Base-by-base conservation (phyloP, 208 protist genomes). In the Trypanosoma scelopori region DNA sequence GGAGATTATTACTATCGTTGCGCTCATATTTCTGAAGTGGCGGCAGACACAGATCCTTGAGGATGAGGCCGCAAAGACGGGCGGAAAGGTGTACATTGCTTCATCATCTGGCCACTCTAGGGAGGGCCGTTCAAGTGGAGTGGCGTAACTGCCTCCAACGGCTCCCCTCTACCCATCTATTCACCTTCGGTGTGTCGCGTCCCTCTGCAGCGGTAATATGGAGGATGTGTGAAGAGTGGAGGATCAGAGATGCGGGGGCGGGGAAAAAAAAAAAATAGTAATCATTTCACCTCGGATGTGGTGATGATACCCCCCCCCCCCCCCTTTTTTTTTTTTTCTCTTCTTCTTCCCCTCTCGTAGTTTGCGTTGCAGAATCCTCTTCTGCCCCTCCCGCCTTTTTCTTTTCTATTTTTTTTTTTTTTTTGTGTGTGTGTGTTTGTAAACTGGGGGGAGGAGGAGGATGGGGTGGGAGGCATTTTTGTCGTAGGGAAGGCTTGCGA, bases 71-170 rank as follows among this genome's bases (percentile, higher is more conserved):
- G 70, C 93, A 55, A 81, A 69, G 64, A 84, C 80, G 39, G 88
- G 88, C 13, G 86, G 91, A 2, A 94, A 93, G 67, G 79, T 96
- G 27, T 96, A 96, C 65, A 83, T 96, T 50, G 87, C 91, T n/a
- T 76, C 81, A 0, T 61, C 85, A 2, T 73, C 74, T 4, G 82
- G 88, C 15, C 78, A 71, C 37, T 82, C 77, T 52, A 11, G 37
- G 39, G 32, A 67, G n/a, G 68, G 32, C 30, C 32, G 16, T 9
- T 55, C 13, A 60, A 9, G 32, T 37, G 32, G 32, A 37, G 5
- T 37, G 32, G 32, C 32, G 32, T 37, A 9, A 37, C 32, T 3
- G 32, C 9, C 32, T 3, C 9, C 32, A n/a, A n/a, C n/a, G n/a
- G n/a, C n/a, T n/a, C n/a, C n/a, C n/a, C n/a, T n/a, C n/a, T n/a